Evolutionary conservation across 225 moss, liverwort and hornwort species (phyloP).

Genomic region (Lunularia cruciata): DNA sequence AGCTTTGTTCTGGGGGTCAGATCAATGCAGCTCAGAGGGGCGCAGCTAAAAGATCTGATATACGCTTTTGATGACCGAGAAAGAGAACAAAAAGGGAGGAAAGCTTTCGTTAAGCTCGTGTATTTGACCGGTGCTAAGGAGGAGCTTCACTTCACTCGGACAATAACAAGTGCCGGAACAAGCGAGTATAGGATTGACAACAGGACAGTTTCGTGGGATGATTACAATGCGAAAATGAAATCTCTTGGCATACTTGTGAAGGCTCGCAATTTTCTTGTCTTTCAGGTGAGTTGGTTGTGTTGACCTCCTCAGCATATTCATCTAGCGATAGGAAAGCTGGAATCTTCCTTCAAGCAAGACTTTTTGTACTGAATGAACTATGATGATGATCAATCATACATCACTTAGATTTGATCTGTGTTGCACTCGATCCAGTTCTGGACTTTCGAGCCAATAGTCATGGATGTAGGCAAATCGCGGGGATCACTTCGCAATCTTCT

Average conservation of each 20-base stretch:
- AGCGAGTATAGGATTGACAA: constrained; percentile 87
- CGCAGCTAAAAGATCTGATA: constrained; percentile 93
- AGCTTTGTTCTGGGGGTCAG: constrained; percentile 97
- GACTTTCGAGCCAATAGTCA: too few relatives aligned
- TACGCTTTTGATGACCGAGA: constrained; percentile 95
- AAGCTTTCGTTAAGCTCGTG: constrained; percentile 88
- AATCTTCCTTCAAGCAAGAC: constrained; percentile 26
- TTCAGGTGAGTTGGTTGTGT: constrained; percentile 46
- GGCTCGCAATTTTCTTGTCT: constrained; percentile 98
- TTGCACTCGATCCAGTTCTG: too few relatives aligned
- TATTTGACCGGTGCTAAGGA: constrained; percentile 74
- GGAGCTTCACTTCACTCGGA: constrained; percentile 87
- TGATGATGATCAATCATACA: too few relatives aligned
- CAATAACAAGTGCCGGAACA: constrained; percentile 76
- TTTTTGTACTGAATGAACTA: too few relatives aligned
- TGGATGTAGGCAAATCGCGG: too few relatives aligned
- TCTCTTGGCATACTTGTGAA: constrained; percentile 94
- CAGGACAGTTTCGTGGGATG: constrained; percentile 82
- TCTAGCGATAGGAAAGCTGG: background rate
- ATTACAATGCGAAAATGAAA: constrained; percentile 89
- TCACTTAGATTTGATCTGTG: too few relatives aligned
- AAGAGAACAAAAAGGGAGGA: constrained; percentile 84
- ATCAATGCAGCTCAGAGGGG: constrained; percentile 98
- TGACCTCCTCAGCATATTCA: background rate
- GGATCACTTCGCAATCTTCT: too few relatives aligned